These are phyloP conservation scores for Fusarium bactridioides DNA, from an alignment of 2,329 filamentous ascomycete species.

Conservation along the genomic window DNA sequence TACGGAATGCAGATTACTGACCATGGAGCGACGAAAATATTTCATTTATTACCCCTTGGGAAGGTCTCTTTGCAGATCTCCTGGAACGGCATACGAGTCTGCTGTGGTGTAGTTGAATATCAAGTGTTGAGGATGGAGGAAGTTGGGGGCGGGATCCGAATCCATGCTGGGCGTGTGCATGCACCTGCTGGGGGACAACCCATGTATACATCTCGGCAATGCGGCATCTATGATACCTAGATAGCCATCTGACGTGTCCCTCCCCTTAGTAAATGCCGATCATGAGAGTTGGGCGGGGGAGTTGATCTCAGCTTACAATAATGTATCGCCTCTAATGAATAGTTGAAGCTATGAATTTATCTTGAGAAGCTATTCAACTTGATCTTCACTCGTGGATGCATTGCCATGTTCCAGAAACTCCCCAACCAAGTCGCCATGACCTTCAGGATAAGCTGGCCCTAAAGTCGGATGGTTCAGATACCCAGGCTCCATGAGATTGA, in stretches of 20 bases:
- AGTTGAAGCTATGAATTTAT: too few species aligned
- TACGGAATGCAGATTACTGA: neutral
- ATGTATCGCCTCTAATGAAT: too few species aligned
- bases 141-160: neutral
- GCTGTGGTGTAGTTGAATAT: neutral
- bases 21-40: rapidly evolving
- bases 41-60: too few species aligned
- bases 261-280: rapidly evolving
- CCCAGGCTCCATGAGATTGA: neutral
- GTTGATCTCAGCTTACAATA: neutral
- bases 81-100: rapidly evolving
- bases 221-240: neutral
- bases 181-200: rapidly evolving
- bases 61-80: neutral
- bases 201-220: neutral
- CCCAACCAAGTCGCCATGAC: neutral
- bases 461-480: neutral
- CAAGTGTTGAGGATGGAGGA: too few species aligned
- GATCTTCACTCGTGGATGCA: neutral
- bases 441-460: neutral
- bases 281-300: rapidly evolving
- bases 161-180: neutral
- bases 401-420: neutral
- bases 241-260: neutral
- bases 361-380: too few species aligned